Percentiles rank a stretch among this genome's conserved stretches.
These are phyloP conservation scores for Stachybotrys echinatus DNA, from an alignment of 2,329 filamentous ascomycete genomes.

Conservation along the genomic window DNA sequence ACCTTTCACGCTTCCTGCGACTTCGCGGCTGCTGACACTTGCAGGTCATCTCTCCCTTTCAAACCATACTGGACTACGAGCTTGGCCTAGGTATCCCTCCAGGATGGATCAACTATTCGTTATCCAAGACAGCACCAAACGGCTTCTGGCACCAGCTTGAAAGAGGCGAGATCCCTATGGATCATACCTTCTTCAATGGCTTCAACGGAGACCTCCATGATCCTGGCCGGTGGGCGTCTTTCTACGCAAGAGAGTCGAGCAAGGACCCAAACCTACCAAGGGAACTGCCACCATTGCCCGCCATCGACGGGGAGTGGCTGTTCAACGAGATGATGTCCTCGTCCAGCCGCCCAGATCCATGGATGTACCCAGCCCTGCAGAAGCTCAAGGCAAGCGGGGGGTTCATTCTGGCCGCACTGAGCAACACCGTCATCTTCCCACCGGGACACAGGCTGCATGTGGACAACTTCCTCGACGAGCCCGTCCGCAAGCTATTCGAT, in stretches of 20 bases:
- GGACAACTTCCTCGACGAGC: constrained; percentile 44
- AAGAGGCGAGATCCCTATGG: constrained; percentile 72
- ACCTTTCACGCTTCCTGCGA: no score
- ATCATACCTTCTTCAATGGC: constrained; percentile 66
- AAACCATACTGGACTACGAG: constrained; percentile 91
- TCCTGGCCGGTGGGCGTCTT: constrained; percentile 63
- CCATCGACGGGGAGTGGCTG: constrained; percentile 70
- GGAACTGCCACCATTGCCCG: constrained; percentile 58
- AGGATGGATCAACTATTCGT: constrained; percentile 89
- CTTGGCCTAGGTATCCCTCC: constrained; percentile 67
- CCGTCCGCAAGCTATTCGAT: constrained; percentile 68
- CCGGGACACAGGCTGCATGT: constrained; percentile 61
- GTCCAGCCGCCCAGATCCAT: constrained; percentile 68
- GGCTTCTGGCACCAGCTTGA: constrained; percentile 90
- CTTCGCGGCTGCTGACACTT: neutral
- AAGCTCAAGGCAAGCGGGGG: constrained; percentile 57
- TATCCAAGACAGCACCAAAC: constrained; percentile 69
- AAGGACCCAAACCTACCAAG: constrained; percentile 33
- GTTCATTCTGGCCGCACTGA: constrained; percentile 76
- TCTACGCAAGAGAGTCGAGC: constrained; percentile 40
- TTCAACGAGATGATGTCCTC: constrained; percentile 89
- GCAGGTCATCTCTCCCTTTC: constrained; percentile 85
- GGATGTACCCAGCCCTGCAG: constrained; percentile 79
- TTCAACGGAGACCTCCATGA: constrained; percentile 73
- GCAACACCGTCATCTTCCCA: constrained; percentile 87